phyloP scores from a whole-genome alignment of 768 basidiomycete genomes.

The Trametes elegans region DNA sequence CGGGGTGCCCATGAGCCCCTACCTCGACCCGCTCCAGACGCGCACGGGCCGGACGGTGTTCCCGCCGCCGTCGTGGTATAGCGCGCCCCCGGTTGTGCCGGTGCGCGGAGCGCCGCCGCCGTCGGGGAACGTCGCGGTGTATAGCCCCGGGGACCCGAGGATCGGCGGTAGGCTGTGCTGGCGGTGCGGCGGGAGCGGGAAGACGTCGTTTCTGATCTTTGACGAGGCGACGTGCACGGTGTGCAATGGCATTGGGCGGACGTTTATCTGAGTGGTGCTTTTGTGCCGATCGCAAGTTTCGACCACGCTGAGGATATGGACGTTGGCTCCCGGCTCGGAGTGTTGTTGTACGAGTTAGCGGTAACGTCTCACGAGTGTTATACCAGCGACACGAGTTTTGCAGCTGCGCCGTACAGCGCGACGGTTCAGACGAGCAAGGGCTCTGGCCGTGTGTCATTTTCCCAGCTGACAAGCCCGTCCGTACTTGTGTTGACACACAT shows the following conservation, averaged over 20 bases:
- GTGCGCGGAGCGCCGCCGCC: conserved; percentile 16
- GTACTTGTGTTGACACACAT: too few species aligned
- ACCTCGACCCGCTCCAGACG: conserved; percentile 16
- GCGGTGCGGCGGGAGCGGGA: conserved; percentile 62
- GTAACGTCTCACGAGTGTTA: too few species aligned
- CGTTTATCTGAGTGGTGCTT: conserved; percentile 22
- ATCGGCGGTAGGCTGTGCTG: conserved; percentile 67
- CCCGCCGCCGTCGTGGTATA: conserved; percentile 13
- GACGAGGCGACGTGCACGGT: conserved; percentile 50
- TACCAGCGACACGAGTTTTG: too few species aligned
- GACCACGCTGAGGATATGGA: too few species aligned
- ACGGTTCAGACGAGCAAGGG: too few species aligned
- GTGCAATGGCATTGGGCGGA: conserved; percentile 66
- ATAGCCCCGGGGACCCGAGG: conserved; percentile 64
- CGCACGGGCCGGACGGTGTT: background rate
- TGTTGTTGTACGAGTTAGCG: too few species aligned
- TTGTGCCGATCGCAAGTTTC: too few species aligned
- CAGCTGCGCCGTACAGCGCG: too few species aligned
- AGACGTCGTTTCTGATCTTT: conserved; percentile 49
- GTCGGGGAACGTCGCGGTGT: conserved; percentile 33
- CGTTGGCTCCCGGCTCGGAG: too few species aligned
- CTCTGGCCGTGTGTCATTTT: too few species aligned
- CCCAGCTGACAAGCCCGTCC: too few species aligned
- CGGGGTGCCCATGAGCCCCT: conserved; percentile 21
- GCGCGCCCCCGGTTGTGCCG: background rate